Conservation (phyloP, 345 rosid genomes). For the Pelargonium nanum region DNA sequence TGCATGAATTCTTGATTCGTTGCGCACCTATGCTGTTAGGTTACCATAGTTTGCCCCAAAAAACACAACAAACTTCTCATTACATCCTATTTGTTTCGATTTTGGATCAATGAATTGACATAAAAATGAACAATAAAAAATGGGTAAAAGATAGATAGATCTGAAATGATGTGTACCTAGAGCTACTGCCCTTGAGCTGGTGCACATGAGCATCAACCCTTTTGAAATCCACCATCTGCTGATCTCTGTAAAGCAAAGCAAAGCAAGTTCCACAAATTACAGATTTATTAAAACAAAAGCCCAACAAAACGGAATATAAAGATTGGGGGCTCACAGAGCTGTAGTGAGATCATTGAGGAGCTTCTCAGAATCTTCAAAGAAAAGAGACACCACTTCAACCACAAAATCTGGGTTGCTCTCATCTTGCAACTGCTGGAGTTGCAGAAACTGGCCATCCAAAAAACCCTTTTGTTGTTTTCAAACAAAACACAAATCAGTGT, state of each 20-base stretch:
- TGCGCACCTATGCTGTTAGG: constrained; percentile 87
- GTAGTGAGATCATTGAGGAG: constrained; percentile 74
- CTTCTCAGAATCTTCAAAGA: constrained; percentile 86
- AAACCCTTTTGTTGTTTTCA: constrained; percentile 65
- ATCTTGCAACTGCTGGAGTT: constrained; percentile 88
- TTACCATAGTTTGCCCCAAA: too few relatives aligned
- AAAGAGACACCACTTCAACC: constrained; percentile 80
- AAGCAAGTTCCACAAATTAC: neutral
- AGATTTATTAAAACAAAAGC: constrained; percentile 1
- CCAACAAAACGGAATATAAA: neutral
- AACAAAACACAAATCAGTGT: constrained; percentile 5
- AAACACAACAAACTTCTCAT: constrained; percentile 15
- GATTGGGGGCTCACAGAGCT: constrained; percentile 41
- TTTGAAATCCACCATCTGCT: constrained; percentile 71
- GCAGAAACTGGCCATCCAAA: constrained; percentile 75
- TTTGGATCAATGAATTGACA: too few relatives aligned
- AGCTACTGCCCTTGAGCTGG: constrained; percentile 95
- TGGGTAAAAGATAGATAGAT: constrained; percentile 2
- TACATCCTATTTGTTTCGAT: too few relatives aligned
- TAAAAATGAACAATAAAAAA: neutral
- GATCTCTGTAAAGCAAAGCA: constrained; percentile 34
- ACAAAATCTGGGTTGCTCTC: constrained; percentile 97
- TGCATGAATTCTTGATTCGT: constrained; percentile 71
- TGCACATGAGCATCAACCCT: constrained; percentile 83
- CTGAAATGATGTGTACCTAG: constrained; percentile 42